These are phyloP conservation scores for Tranzscheliella williamsii DNA, from an alignment of 1,284 basidiomycete species.

Conservation along the genomic window DNA sequence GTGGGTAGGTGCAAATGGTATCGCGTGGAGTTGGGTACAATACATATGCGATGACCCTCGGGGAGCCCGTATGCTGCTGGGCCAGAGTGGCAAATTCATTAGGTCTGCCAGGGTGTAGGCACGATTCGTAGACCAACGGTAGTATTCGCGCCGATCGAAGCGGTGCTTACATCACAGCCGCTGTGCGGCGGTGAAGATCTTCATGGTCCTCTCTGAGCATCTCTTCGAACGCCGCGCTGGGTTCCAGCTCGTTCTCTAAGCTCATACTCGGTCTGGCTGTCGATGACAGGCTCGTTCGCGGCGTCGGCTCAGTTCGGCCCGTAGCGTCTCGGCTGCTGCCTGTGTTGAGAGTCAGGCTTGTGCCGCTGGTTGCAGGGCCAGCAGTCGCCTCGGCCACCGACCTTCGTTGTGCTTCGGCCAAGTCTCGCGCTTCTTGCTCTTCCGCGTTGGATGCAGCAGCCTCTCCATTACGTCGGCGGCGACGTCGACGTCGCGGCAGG, in stretches of 20 bases:
- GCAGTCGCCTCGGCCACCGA: constrained; percentile 42
- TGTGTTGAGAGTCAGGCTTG: not conserved
- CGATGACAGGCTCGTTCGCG: constrained; percentile 12
- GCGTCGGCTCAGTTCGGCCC: constrained; percentile 1
- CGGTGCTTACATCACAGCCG: no score
- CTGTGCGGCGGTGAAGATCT: constrained; percentile 14
- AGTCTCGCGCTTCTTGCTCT: constrained; percentile 44
- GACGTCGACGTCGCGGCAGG: constrained; percentile 51
- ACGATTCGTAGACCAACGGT: no score
- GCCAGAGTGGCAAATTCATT: no score
- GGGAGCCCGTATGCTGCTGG: no score
- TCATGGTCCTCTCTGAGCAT: constrained; percentile 52
- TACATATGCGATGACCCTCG: no score
- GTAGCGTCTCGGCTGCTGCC: not conserved
- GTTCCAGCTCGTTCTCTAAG: constrained; percentile 35
- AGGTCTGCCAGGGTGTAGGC: no score
- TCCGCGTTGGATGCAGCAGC: constrained; percentile 20
- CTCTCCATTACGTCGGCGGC: constrained; percentile 42
- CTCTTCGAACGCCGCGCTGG: constrained; percentile 44
- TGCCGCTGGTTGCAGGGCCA: not conserved
- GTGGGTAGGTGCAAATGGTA: no score
- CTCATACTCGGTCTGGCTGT: constrained; percentile 20
- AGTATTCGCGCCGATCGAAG: no score
- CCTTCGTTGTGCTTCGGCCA: constrained; percentile 52
- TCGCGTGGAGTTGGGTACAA: no score